phyloP scores from a whole-genome alignment of 2,329 filamentous ascomycete genomes.

The Parastagonospora avenae region DNA sequence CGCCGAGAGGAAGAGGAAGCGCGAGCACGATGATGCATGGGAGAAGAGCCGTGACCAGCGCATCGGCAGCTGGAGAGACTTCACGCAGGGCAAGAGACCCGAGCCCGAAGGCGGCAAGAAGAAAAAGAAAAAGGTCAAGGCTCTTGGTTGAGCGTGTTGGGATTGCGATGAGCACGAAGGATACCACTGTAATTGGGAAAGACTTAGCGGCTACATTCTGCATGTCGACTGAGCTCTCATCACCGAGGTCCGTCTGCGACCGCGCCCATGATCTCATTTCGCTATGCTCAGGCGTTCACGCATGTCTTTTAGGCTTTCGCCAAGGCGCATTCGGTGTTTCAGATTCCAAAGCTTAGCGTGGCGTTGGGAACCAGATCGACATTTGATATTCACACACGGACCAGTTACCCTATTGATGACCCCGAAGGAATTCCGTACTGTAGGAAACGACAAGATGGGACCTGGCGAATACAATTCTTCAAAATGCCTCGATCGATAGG shows the following conservation, averaged over 20 bases:
- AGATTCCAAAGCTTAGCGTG: constrained; percentile 7
- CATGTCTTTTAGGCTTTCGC: constrained; percentile 11
- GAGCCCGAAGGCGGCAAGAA: constrained; percentile 53
- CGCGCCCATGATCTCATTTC: constrained; percentile 1
- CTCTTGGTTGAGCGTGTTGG: constrained; percentile 49
- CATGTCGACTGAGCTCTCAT: too few relatives aligned
- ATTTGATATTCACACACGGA: background rate
- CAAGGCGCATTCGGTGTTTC: constrained; percentile 10
- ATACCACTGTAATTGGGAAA: background rate
- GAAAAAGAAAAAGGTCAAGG: constrained; percentile 61
- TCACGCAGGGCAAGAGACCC: constrained; percentile 70
- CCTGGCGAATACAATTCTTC: too few relatives aligned
- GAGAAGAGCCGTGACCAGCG: constrained; percentile 88
- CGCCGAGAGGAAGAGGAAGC: constrained; percentile 64
- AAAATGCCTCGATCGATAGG: too few relatives aligned
- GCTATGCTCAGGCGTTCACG: background rate
- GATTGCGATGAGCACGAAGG: background rate
- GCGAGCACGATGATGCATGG: constrained; percentile 94
- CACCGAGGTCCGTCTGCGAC: too few relatives aligned
- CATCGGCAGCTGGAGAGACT: constrained; percentile 93
- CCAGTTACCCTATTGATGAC: too few relatives aligned
- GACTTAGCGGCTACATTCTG: too few relatives aligned
- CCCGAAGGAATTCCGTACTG: background rate
- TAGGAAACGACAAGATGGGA: background rate
- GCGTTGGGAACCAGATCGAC: background rate